Conservation (phyloP, 257 asterid species). For the Lavandula angustifolia region DNA sequence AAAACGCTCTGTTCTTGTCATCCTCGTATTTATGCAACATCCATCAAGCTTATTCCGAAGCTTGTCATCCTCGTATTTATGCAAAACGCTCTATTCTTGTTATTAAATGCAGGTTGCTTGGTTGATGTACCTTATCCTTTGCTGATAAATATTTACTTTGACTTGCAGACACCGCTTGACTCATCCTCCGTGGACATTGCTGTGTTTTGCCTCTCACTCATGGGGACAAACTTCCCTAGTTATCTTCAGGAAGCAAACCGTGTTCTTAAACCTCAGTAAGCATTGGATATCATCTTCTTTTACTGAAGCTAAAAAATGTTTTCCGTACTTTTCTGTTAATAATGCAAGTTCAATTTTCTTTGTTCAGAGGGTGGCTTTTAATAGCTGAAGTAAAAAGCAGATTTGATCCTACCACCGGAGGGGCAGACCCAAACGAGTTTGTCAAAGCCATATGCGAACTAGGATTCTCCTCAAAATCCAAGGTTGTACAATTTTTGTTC, state of each 20-base stretch:
- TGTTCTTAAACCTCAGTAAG: slow-evolving; percentile 70
- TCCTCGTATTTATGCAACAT: slow-evolving; percentile 1
- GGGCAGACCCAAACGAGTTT: slow-evolving; percentile 74
- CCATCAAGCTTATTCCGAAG: neutral
- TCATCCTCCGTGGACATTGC: slow-evolving; percentile 76
- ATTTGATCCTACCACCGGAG: slow-evolving; percentile 82
- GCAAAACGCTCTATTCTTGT: neutral
- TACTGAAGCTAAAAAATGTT: slow-evolving; percentile 5
- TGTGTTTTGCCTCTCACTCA: slow-evolving; percentile 92
- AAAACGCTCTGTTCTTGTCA: neutral
- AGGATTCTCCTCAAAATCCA: slow-evolving; percentile 62
- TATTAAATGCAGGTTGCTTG: neutral
- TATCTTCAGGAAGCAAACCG: slow-evolving; percentile 78
- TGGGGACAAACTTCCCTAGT: slow-evolving; percentile 89
- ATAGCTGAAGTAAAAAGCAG: slow-evolving; percentile 98
- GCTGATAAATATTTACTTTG: slow-evolving; percentile 24
- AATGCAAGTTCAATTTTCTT: slow-evolving; percentile 17
- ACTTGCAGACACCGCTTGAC: slow-evolving; percentile 76
- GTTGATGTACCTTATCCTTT: neutral
- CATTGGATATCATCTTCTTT: slow-evolving; percentile 21
- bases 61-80: neutral
- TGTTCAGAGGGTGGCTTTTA: slow-evolving; percentile 90
- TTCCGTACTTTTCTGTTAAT: slow-evolving; percentile 2
- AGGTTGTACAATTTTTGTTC: slow-evolving; percentile 46
- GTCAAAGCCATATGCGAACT: slow-evolving; percentile 68